Evolutionary conservation across 768 basidiomycete species (phyloP).

Genomic region (Polyporus arcularius): DNA sequence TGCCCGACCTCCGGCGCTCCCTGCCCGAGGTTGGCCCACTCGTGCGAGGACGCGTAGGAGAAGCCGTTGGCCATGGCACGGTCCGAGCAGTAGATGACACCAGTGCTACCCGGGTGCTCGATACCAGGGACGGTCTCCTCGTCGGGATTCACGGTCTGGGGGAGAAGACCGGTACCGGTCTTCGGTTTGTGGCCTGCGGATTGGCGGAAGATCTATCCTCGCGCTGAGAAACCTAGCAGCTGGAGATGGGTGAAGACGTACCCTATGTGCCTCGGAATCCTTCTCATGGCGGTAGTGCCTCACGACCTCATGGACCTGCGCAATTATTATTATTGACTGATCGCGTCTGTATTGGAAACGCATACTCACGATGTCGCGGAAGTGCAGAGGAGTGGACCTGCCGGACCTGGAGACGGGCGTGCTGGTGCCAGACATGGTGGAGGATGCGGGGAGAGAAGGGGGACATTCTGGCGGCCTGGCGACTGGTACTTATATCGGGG

Average conservation of each 20-base stretch:
- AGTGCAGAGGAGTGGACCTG: constrained; percentile 23
- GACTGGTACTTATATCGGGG: constrained; percentile 4
- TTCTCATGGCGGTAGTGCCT: constrained; percentile 72
- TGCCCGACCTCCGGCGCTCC: constrained; percentile 89
- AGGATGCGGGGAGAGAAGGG: not conserved
- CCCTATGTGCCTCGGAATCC: constrained; percentile 88
- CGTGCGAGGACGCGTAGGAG: constrained; percentile 71
- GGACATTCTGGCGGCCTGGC: not conserved
- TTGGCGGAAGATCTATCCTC: constrained; percentile 69
- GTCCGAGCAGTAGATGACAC: constrained; percentile 87
- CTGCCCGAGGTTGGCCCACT: constrained; percentile 91
- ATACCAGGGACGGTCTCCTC: constrained; percentile 92
- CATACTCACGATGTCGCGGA: constrained; percentile 19
- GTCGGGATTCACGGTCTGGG: constrained; percentile 74
- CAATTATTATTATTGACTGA: not conserved
- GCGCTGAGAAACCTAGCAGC: constrained; percentile 4
- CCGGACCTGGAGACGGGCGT: constrained; percentile 19
- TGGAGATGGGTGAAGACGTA: constrained; percentile 26
- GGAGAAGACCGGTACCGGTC: constrained; percentile 56
- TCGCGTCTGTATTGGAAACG: no score
- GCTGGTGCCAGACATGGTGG: constrained; percentile 26
- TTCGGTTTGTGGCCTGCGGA: constrained; percentile 58
- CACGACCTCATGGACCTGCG: constrained; percentile 69
- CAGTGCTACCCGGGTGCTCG: constrained; percentile 66
- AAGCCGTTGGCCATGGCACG: constrained; percentile 96